phyloP scores from a whole-genome alignment of 2,329 filamentous ascomycete species.

The Fusarium sp. region DNA sequence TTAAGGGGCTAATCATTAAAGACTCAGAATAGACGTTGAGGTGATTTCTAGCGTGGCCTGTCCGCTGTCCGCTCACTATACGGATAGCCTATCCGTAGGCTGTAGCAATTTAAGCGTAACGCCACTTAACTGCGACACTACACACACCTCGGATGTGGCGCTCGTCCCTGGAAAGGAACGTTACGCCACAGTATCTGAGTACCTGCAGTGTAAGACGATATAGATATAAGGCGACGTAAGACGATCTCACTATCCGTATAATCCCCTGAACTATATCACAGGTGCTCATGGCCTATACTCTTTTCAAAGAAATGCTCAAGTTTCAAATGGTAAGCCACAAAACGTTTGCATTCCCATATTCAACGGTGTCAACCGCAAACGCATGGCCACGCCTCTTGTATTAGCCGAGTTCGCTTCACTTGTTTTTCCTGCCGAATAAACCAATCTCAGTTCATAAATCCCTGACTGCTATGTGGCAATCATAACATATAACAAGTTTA shows the following conservation, averaged over 20 bases:
- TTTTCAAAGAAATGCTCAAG: too few relatives aligned
- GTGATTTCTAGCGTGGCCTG: slow-evolving; percentile 22
- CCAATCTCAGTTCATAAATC: slow-evolving; percentile 6
- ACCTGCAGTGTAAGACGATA: too few relatives aligned
- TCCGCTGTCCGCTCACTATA: neutral
- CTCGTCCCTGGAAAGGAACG: slow-evolving; percentile 10
- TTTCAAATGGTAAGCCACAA: neutral
- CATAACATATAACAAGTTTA: neutral
- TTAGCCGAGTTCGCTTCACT: neutral
- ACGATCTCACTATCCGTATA: neutral
- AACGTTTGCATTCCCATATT: neutral
- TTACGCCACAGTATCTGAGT: slow-evolving; percentile 27
- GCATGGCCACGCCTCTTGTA: neutral
- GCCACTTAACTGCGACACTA: slow-evolving; percentile 14
- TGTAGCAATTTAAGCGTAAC: slow-evolving; percentile 4
- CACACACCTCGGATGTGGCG: slow-evolving; percentile 32
- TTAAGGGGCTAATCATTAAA: slow-evolving; percentile 33
- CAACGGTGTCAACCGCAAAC: slow-evolving; percentile 8
- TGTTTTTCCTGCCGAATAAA: neutral
- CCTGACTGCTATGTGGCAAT: neutral
- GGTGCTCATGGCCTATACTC: too few relatives aligned
- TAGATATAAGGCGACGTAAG: neutral
- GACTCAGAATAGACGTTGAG: slow-evolving; percentile 1
- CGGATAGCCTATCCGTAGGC: too few relatives aligned
- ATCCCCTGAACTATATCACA: neutral